Conservation (phyloP, 805 yeast species). For the Wickerhamomyces sydowiorum region DNA sequence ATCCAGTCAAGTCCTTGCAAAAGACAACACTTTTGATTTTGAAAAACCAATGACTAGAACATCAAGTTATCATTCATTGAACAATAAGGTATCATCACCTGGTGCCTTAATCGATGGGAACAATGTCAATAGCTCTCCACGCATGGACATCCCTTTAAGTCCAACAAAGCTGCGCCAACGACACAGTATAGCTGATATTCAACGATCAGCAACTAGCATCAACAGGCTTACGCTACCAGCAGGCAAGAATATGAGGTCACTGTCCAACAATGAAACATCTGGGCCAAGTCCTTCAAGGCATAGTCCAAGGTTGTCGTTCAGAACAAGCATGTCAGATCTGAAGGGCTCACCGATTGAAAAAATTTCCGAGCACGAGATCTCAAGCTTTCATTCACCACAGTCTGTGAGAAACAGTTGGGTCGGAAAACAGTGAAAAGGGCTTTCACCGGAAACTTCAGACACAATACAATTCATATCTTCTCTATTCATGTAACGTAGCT, state of each 20-base stretch:
- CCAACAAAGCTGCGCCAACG: background rate
- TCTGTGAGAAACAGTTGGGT: background rate
- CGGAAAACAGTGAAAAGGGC: too few relatives aligned
- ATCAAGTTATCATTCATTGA: background rate
- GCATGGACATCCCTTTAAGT: background rate
- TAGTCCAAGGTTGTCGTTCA: background rate
- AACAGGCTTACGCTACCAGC: background rate
- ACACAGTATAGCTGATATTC: background rate
- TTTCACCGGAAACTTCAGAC: too few relatives aligned
- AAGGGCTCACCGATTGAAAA: background rate
- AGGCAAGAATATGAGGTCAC: background rate
- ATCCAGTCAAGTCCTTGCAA: slow-evolving; percentile 3
- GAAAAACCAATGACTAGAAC: slow-evolving; percentile 2
- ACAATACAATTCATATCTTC: too few relatives aligned
- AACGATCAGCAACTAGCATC: background rate
- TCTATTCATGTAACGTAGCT: too few relatives aligned
- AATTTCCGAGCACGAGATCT: background rate
- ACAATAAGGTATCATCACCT: too few relatives aligned
- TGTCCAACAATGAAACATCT: background rate
- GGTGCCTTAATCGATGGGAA: too few relatives aligned
- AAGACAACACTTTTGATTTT: slow-evolving; percentile 4
- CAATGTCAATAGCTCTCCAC: too few relatives aligned
- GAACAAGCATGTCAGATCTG: background rate
- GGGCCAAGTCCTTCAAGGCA: background rate
- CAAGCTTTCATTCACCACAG: background rate